phyloP scores from a whole-genome alignment of 75 land plant species.

The Sequoia sempervirens region DNA sequence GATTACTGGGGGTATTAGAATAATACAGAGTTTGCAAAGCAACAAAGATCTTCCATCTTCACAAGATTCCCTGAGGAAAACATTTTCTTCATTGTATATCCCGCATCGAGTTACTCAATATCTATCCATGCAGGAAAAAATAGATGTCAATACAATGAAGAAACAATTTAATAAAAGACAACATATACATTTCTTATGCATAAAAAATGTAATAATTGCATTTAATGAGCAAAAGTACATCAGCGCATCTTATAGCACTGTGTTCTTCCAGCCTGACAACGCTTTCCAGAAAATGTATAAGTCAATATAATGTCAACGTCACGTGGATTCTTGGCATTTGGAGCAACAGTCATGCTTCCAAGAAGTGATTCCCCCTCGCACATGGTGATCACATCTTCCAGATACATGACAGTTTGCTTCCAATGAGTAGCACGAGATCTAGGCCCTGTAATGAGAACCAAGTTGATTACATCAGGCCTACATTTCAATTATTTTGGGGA shows the following conservation, averaged over 20 bases:
- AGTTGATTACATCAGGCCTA: conserved; percentile 3
- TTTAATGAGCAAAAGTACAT: not conserved
- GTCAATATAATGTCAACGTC: conserved; percentile 86
- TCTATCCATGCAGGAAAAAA: not conserved
- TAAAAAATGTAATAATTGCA: not conserved
- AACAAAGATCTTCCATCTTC: not conserved
- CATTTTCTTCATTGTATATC: not conserved
- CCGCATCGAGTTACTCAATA: not conserved
- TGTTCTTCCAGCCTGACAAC: conserved; percentile 54
- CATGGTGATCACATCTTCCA: conserved; percentile 89
- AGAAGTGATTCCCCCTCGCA: conserved; percentile 83
- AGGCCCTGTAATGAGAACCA: conserved; percentile 58
- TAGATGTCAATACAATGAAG: conserved; percentile 1
- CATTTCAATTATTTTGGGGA: not conserved
- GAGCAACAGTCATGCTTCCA: conserved; percentile 80
- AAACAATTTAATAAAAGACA: not conserved
- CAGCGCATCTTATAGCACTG: conserved; percentile 91
- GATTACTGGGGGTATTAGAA: not conserved
- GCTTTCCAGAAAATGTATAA: conserved; percentile 72
- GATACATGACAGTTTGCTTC: conserved; percentile 96
- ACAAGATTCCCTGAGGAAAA: not conserved
- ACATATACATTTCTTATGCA: not conserved
- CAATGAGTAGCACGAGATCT: conserved; percentile 88
- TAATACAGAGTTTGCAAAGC: not conserved
- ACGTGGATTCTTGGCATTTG: conserved; percentile 82